Percentiles rank a stretch among this genome's conserved stretches.
Conservation (phyloP, 2,329 filamentous ascomycete genomes). For the Elsinoe ampelina region DNA sequence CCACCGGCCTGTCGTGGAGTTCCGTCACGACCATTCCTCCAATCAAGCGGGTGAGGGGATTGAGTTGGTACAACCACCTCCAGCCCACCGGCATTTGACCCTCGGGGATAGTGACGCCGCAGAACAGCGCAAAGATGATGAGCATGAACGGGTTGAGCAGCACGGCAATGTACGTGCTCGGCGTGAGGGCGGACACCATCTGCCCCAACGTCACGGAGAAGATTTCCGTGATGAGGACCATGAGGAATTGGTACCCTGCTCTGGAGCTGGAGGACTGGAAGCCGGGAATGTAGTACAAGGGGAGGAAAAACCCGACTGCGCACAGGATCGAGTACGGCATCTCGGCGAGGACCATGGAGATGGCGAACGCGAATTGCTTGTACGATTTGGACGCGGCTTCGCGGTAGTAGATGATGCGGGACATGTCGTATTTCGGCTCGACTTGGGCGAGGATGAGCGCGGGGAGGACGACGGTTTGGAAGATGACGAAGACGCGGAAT, state of each 20-base stretch:
- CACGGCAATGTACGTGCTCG: slow-evolving; percentile 66
- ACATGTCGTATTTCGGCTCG: slow-evolving; percentile 73
- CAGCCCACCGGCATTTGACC: slow-evolving; percentile 71
- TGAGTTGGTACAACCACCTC: slow-evolving; percentile 75
- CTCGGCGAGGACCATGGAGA: slow-evolving; percentile 72
- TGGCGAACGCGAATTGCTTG: slow-evolving; percentile 65
- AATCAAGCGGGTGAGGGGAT: slow-evolving; percentile 75
- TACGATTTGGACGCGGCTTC: slow-evolving; percentile 84
- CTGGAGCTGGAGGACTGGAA: slow-evolving; percentile 54
- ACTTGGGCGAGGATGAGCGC: slow-evolving; percentile 76
- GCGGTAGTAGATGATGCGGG: slow-evolving; percentile 74
- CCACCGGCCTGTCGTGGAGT: slow-evolving; percentile 55
- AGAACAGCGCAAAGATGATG: slow-evolving; percentile 77
- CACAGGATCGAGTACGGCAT: slow-evolving; percentile 77
- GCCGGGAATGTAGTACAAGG: slow-evolving; percentile 75
- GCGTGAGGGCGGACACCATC: slow-evolving; percentile 65
- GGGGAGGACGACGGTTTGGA: slow-evolving; percentile 78
- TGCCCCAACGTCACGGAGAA: slow-evolving; percentile 77
- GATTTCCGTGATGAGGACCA: slow-evolving; percentile 71
- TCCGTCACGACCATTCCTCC: slow-evolving; percentile 71
- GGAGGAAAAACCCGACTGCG: slow-evolving; percentile 70
- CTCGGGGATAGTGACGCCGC: slow-evolving; percentile 72
- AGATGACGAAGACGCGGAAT: slow-evolving; percentile 81
- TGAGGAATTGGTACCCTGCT: slow-evolving; percentile 80
- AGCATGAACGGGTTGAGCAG: slow-evolving; percentile 76